Evolutionary conservation across 352 stramenopile genomes (phyloP), one percentile per base, ranked within the genome.

Genomic region (Globisporangium abappressorium): DNA sequence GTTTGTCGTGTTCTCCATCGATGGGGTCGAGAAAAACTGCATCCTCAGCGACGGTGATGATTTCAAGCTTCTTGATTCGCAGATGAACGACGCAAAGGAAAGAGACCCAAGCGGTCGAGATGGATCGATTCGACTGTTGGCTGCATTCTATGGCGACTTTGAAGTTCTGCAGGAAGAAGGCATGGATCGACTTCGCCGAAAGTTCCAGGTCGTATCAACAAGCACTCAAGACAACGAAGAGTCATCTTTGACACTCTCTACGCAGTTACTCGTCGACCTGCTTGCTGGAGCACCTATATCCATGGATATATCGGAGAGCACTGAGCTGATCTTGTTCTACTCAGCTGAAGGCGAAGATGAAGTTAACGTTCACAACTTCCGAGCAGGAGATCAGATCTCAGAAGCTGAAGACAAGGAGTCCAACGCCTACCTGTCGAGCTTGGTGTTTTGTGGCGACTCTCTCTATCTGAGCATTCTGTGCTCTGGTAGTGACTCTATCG

Each of bases 101-200:
- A 28, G 41, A n/a, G 7, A 11, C 26, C n/a, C 33, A 51, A 57
- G 11, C 28, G 24, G 4, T 57, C 15, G 5, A 55, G 22, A 66
- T 18, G 33, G 18, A 8, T 36, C 63, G 26, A 6, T 15, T 33
- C 49, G n/a, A 12, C 22, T 85, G 7, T 62, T 65, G 47, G 63
- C 62, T 22, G 81, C 80, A 8, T 89, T 83, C 57, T 91, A 88
- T 20, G 83, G 83, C 18, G 68, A 77, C 26, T 89, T 91, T 49
- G 69, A 83, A 34, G 30, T 81, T 49, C 59, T 91, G 15, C 63
- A 34, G 11, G 62, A 75, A 5, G 63, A 69, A 7, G 70, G 71
- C 5, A 22, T 91, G 18, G 56, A 67, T 3, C 20, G 66, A 20
- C 61, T 91, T 18, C 58, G 57, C 8, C 66, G 65, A 46, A 65